Evolutionary conservation across 371 early-diverging fungal species (phyloP).

Genomic region (Rhizopus stolonifer): DNA sequence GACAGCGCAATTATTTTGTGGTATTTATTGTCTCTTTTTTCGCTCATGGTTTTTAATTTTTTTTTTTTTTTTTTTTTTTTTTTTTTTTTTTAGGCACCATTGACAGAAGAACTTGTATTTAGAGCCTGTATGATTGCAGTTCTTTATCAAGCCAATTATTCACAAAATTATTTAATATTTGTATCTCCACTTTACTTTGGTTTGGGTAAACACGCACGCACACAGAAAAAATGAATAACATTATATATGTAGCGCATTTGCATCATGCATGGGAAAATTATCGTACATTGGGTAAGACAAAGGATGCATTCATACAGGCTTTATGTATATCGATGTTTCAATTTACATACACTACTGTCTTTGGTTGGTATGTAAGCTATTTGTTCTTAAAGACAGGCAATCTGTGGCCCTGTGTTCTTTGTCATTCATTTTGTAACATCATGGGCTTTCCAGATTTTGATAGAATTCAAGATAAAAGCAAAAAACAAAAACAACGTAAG

Average conservation of each 20-base stretch:
- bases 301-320: slow-evolving; percentile 35
- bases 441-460: slow-evolving; percentile 65
- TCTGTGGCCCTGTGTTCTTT: slow-evolving; percentile 37
- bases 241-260: slow-evolving; percentile 45
- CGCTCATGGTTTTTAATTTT: too few species aligned
- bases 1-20: slow-evolving; percentile 46
- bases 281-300: slow-evolving; percentile 31
- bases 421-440: slow-evolving; percentile 66
- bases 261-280: slow-evolving; percentile 64
- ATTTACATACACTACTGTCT: slow-evolving; percentile 64
- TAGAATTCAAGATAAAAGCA: slow-evolving; percentile 14
- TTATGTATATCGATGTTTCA: slow-evolving; percentile 48
- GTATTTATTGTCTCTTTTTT: slow-evolving; percentile 19
- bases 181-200: slow-evolving; percentile 67
- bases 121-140: slow-evolving; percentile 61
- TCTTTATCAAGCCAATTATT: slow-evolving; percentile 41
- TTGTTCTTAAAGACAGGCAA: slow-evolving; percentile 54
- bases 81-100: slow-evolving; percentile 49
- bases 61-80: background rate
- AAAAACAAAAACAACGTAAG: slow-evolving; percentile 7
- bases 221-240: background rate
- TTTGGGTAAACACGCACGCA: slow-evolving; percentile 41
- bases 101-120: slow-evolving; percentile 71
- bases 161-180: slow-evolving; percentile 40
- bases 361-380: slow-evolving; percentile 70